Evolutionary conservation across 257 asterid genomes (phyloP).

Genomic region (Ballota nigra): DNA sequence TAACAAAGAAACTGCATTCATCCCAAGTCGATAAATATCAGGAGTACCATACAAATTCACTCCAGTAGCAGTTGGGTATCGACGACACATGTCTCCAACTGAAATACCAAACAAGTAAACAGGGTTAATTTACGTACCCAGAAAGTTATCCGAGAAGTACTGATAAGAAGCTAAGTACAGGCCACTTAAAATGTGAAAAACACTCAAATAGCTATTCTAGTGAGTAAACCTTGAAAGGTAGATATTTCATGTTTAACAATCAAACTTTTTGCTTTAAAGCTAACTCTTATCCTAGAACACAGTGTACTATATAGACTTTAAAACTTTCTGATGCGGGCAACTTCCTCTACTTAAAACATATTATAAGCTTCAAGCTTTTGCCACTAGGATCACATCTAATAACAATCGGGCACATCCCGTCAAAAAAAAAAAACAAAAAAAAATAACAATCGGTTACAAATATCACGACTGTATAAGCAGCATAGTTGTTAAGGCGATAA

Average conservation of each 20-base stretch:
- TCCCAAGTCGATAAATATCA: conserved; percentile 45
- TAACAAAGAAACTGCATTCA: conserved; percentile 52
- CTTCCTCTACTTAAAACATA: too few relatives aligned
- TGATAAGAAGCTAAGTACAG: neutral
- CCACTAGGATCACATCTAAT: neutral
- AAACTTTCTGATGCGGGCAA: neutral
- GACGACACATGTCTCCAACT: conserved; percentile 72
- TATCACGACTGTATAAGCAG: neutral
- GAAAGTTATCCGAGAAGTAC: neutral
- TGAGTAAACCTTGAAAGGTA: conserved; percentile 4
- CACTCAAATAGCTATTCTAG: neutral
- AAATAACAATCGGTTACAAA: too few relatives aligned
- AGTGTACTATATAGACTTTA: neutral
- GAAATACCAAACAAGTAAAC: conserved; percentile 23
- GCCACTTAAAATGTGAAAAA: neutral
- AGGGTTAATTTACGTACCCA: conserved; percentile 16
- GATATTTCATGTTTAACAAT: neutral
- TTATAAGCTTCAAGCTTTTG: neutral
- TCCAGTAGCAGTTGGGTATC: conserved; percentile 74
- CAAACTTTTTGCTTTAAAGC: neutral
- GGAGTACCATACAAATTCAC: conserved; percentile 58
- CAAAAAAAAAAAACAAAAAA: too few relatives aligned
- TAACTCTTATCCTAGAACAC: neutral
- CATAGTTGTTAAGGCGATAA: too few relatives aligned
- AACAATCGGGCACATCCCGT: too few relatives aligned